phyloP scores from a whole-genome alignment of 371 early-diverging fungal species.

The Agmasoma carcini region DNA sequence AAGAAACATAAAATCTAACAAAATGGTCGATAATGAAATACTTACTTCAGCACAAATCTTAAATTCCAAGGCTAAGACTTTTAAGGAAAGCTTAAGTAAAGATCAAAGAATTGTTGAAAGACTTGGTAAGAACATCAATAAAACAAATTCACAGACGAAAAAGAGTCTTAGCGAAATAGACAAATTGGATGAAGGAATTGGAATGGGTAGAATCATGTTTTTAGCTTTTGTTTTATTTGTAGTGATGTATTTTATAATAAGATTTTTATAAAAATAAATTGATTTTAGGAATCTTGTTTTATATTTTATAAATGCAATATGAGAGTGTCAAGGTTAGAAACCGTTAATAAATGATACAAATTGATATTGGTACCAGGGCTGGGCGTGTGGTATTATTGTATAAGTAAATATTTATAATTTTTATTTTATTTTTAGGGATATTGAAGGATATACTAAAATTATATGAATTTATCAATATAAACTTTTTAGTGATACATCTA shows the following conservation, averaged over 20 bases:
- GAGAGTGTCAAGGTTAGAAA: too few relatives aligned
- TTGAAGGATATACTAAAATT: too few relatives aligned
- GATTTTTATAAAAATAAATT: constrained; percentile 34
- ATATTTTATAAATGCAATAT: too few relatives aligned
- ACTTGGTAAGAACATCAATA: not conserved
- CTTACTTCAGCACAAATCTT: constrained; percentile 3
- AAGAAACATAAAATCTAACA: too few relatives aligned
- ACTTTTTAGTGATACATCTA: too few relatives aligned
- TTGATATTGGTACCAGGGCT: too few relatives aligned
- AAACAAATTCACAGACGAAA: not conserved
- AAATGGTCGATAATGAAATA: constrained; percentile 6
- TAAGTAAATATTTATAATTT: too few relatives aligned
- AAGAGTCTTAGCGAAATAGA: not conserved
- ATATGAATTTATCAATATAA: too few relatives aligned
- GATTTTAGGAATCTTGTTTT: too few relatives aligned
- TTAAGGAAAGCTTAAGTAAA: constrained; percentile 2
- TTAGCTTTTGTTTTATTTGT: constrained; percentile 12
- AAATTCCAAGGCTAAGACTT: constrained; percentile 4
- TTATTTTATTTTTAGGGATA: too few relatives aligned
- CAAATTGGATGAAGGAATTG: not conserved
- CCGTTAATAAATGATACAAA: too few relatives aligned
- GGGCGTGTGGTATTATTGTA: too few relatives aligned
- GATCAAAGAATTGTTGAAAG: constrained; percentile 13
- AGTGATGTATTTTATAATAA: constrained; percentile 24
- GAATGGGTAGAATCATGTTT: constrained; percentile 1